Evolutionary conservation across 805 yeast species (phyloP).

Genomic region (Sungouiozyma intestinalis): DNA sequence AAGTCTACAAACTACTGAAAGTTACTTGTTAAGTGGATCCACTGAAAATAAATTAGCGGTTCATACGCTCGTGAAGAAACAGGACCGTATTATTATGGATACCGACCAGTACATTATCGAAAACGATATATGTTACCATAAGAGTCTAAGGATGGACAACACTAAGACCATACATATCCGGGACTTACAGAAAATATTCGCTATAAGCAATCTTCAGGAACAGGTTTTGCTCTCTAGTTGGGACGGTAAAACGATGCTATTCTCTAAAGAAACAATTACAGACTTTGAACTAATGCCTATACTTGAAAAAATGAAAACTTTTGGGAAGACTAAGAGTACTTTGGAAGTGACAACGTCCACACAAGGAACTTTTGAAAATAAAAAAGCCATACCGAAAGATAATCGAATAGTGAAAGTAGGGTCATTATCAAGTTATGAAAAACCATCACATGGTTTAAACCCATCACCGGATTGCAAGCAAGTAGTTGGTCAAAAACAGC

Average conservation of each 20-base stretch:
- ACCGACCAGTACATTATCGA: not conserved
- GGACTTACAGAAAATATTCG: not conserved
- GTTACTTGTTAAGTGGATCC: slow-evolving; percentile 15
- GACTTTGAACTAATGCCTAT: not conserved
- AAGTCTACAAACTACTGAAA: slow-evolving; percentile 7
- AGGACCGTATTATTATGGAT: slow-evolving; percentile 11
- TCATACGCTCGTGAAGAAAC: slow-evolving; percentile 1
- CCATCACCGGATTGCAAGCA: not conserved
- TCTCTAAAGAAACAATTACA: not conserved
- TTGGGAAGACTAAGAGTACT: slow-evolving; percentile 16
- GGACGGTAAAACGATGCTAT: slow-evolving; percentile 2
- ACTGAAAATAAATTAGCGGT: slow-evolving; percentile 3
- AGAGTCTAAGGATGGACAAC: not conserved
- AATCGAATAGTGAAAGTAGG: slow-evolving; percentile 4
- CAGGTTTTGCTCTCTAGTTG: slow-evolving; percentile 1
- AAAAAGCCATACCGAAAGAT: not conserved
- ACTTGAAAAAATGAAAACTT: not conserved
- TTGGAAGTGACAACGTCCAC: slow-evolving; percentile 16
- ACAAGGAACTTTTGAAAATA: slow-evolving; percentile 14
- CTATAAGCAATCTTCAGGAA: not conserved
- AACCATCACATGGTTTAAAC: not conserved
- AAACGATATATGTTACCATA: not conserved
- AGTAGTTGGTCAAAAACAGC: not conserved
- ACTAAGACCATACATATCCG: not conserved
- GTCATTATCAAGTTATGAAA: slow-evolving; percentile 3